Evolutionary conservation across 768 basidiomycete genomes (phyloP).

Genomic region (Kwoniella sp.): DNA sequence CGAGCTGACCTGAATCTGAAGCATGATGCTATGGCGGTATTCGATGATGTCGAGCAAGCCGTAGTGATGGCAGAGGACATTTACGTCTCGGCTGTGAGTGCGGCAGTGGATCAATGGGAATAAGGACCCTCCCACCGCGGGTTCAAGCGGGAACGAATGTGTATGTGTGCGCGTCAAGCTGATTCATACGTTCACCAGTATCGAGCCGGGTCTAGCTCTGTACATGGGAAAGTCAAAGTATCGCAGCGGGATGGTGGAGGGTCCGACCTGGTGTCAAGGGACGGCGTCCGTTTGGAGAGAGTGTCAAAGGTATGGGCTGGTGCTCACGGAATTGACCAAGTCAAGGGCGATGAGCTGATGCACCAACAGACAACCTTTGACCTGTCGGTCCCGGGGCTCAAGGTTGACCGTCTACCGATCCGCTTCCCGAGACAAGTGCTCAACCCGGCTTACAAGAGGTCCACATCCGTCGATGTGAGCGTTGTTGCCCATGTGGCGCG

Average conservation of each 20-base stretch:
- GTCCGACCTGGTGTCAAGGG: conserved; percentile 54
- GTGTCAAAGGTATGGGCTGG: not conserved
- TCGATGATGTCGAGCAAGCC: conserved; percentile 63
- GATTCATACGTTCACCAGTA: not conserved
- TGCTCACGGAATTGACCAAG: not conserved
- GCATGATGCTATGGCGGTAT: conserved; percentile 59
- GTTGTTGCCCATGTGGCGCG: not conserved
- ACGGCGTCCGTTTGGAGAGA: conserved; percentile 55
- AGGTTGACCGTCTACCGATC: conserved; percentile 56
- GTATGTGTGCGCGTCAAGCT: no score
- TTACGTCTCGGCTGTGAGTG: conserved; percentile 63
- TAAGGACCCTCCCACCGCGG: no score
- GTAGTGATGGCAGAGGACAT: conserved; percentile 60
- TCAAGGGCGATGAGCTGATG: no score
- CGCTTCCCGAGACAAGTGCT: conserved; percentile 58
- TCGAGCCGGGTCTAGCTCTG: conserved; percentile 45
- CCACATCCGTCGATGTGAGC: conserved; percentile 21
- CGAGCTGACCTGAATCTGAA: no score
- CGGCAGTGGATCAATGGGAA: no score
- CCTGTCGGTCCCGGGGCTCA: conserved; percentile 49
- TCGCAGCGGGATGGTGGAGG: conserved; percentile 53
- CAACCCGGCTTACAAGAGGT: conserved; percentile 53
- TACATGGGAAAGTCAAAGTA: conserved; percentile 64
- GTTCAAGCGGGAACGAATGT: no score
- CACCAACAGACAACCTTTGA: conserved; percentile 30